Evolutionary conservation across 2,329 filamentous ascomycete genomes (phyloP), one percentile per base, ranked within the genome.

Genomic region (Conoideocrella luteorostrata): DNA sequence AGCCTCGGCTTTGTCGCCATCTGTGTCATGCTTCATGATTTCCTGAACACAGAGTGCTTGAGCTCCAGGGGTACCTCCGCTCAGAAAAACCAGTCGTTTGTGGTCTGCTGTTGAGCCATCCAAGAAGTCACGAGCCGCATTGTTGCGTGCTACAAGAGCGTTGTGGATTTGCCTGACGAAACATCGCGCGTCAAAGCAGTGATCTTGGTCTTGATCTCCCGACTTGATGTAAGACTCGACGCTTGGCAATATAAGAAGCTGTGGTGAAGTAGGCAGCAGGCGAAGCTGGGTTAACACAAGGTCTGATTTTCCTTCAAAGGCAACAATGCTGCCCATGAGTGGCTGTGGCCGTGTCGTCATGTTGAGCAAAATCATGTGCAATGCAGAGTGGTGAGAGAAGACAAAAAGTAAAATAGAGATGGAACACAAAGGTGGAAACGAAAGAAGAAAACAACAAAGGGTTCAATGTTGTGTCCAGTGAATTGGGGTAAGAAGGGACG

Each of bases 1-100:
- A 0, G 79, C 79, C 45, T 66, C 64, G n/a, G 53, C 50, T 12
- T 69, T 51, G 50, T 78, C 66, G 2, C 75, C 77, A 30, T 66
- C 54, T 1, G 74, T 76, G 43, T 74, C 60, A 46, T 77, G 64
- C 41, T 74, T 60, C 56, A 72, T 72, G 40, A 84, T 79, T 23
- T 66, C 64, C 28, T 64, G 61, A 44, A 83, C 69, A 52, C 78
- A 83, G 20, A 71, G 62, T 5, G 71, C 61, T 42, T 74, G 71
- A 2, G 78, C 78, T 44, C 71, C 67, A 9, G 73, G 66, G 3
- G 74, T 76, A 9, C 80, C 78, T 3, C 79, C 80, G 41, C 79
- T 72, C 59, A 80, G 64, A 50, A 84, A 80, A 7, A 80, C 78
- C 4, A 83, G 57, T 45, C 72, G 71, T 50, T 73, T 78, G 46